Base-by-base conservation (phyloP, 129 eudicot species). In the Lactuca sativa region DNA sequence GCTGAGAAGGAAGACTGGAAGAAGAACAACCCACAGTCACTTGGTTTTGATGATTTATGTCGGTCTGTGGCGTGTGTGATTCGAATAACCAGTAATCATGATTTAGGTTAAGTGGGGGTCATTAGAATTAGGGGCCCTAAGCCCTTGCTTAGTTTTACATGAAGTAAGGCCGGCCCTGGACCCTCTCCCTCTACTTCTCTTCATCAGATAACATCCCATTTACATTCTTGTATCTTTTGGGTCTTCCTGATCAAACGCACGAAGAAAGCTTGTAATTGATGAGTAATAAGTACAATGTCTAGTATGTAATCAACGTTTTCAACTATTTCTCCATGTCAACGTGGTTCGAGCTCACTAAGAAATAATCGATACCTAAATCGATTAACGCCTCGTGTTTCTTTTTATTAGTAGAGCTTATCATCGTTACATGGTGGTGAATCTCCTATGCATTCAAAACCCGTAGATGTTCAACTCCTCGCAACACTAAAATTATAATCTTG, bases 391-490 rank as follows among this genome's bases (percentile, higher is more conserved):
- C 91, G 12, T 73, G 67, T 74, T 51, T 74, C 67, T 80, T 86
- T 58, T 67, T 82, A 13, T 80, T 30, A 1, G 88, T 80, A 53
- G 88, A 86, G 76, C 91, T 86, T 49, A 86, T 82, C 7, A 80
- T 86, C 0, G 88, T 86, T 66, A 86, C 85, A 67, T 86, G 87
- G 41, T 86, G 91, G 37, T 88, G 88, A 86, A 86, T 86, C 38
- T 83, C 88, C 59, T 86, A 77, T 5, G 88, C 91, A 59, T 80
- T 82, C 1, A 80, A 31, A 49, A 82, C 88, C 71, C 85, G 88
- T 12, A 86, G 52, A 73, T 86, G 91, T 21, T 86, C 91, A 5
- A 86, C 91, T 62, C 91, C 91, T 31, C 86, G 88, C 63, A 86
- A 70, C 15, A 88, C 91, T 78, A 82, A 63, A 7, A 80, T 80